phyloP scores from a whole-genome alignment of 2,329 filamentous ascomycete species.

The Pseudogymnoascus sp. region DNA sequence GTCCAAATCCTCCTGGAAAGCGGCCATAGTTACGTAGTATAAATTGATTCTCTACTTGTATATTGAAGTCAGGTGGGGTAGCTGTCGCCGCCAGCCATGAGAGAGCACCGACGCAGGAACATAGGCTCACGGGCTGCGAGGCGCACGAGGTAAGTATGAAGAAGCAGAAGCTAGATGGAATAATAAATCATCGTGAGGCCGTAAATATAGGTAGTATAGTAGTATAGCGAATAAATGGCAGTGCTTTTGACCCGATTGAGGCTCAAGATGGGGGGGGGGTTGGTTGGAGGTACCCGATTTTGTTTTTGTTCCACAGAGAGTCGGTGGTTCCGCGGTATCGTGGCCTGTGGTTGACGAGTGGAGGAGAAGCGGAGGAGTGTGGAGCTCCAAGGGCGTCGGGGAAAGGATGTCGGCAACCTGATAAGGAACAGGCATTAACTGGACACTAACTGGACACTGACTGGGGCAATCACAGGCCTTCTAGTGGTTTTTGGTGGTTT shows the following conservation, averaged over 20 bases:
- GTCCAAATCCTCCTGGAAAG: slow-evolving; percentile 44
- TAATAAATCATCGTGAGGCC: slow-evolving; percentile 3
- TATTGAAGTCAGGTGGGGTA: slow-evolving; percentile 14
- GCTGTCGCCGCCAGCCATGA: slow-evolving; percentile 6
- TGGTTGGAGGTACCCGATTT: neutral
- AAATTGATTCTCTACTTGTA: slow-evolving; percentile 25
- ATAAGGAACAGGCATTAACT: neutral
- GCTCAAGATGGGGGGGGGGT: neutral
- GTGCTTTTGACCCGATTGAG: neutral
- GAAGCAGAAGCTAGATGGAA: neutral
- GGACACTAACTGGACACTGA: neutral
- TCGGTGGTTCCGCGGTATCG: neutral
- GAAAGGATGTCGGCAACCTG: neutral
- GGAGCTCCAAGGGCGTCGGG: neutral
- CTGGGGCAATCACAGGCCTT: neutral
- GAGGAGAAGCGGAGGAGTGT: neutral
- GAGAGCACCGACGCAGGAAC: neutral
- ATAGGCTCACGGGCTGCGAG: neutral
- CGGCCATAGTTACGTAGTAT: slow-evolving; percentile 30
- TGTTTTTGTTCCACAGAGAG: neutral
- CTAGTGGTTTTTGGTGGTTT: neutral
- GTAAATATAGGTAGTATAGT: neutral
- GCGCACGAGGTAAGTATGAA: neutral
- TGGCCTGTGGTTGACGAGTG: neutral
- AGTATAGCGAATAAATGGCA: neutral